These are phyloP conservation scores for Rhizophagus clarus DNA, from an alignment of 192 early-diverging fungal genomes.

Conservation along the genomic window DNA sequence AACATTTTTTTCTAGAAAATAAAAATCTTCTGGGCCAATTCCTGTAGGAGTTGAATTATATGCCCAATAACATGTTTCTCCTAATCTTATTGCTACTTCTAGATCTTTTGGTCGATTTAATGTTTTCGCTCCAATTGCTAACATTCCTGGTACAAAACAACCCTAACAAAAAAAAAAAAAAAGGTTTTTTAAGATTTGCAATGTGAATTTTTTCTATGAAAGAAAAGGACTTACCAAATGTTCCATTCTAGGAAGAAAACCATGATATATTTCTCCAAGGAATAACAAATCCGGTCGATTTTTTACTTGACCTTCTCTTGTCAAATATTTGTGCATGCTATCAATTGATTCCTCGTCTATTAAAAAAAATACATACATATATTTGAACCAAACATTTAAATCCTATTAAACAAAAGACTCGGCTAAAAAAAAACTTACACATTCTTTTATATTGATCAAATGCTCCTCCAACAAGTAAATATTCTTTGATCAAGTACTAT, in stretches of 20 bases:
- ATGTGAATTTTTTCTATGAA: conserved; percentile 5
- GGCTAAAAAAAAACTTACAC: conserved; percentile 21
- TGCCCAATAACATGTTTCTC: conserved; percentile 51
- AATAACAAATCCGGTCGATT: conserved; percentile 30
- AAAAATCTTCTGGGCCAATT: conserved; percentile 53
- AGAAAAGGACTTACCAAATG: conserved; percentile 34
- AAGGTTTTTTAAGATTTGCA: conserved; percentile 16
- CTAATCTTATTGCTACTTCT: conserved; percentile 41
- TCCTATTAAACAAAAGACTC: too few relatives aligned
- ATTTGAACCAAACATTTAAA: too few relatives aligned
- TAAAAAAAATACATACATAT: too few relatives aligned
- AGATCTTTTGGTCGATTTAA: conserved; percentile 41
- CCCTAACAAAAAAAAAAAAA: conserved; percentile 39
- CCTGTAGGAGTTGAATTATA: conserved; percentile 51
- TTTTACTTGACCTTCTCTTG: conserved; percentile 18
- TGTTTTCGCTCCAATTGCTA: conserved; percentile 50
- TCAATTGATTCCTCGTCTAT: conserved; percentile 37
- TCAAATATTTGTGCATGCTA: conserved; percentile 39
- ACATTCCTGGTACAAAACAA: conserved; percentile 56
- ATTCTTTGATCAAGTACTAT: conserved; percentile 61
- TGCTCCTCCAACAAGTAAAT: conserved; percentile 40
- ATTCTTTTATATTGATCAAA: conserved; percentile 12
- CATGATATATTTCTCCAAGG: conserved; percentile 22
- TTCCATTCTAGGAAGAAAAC: conserved; percentile 36
- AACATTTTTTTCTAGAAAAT: conserved; percentile 29